These are phyloP conservation scores for Naegleria lovaniensis DNA, from an alignment of 208 protist species.

Conservation along the genomic window DNA sequence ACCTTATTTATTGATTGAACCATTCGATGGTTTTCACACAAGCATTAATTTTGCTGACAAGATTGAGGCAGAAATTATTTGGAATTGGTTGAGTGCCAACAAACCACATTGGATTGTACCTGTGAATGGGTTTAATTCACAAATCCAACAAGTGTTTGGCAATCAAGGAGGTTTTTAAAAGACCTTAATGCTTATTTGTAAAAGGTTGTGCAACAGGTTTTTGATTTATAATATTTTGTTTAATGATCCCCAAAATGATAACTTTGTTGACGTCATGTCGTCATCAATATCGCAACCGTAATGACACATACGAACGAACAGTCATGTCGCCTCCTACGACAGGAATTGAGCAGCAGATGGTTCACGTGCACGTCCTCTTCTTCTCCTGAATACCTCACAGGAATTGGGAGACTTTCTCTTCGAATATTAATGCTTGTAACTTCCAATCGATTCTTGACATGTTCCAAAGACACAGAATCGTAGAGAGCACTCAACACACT, in stretches of 20 bases:
- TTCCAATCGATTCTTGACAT: background rate
- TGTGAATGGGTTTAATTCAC: background rate
- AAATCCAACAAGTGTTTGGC: conserved; percentile 22
- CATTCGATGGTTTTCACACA: conserved; percentile 27
- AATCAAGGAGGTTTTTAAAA: conserved; percentile 31
- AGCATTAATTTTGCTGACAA: background rate
- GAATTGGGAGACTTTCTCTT: background rate
- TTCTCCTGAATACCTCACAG: background rate
- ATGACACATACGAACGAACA: background rate
- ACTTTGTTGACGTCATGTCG: too few relatives aligned
- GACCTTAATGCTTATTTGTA: too few relatives aligned
- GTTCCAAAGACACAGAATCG: background rate
- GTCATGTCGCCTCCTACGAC: background rate
- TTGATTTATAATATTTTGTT: too few relatives aligned
- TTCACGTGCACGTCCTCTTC: background rate
- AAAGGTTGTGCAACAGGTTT: too few relatives aligned
- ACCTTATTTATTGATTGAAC: background rate
- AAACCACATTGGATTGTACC: background rate
- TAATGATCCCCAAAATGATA: too few relatives aligned
- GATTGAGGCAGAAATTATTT: background rate
- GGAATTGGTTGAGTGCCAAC: background rate
- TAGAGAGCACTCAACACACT: background rate
- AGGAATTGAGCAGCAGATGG: background rate
- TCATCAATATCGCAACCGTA: too few relatives aligned
- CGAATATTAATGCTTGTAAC: background rate